Evolutionary conservation across 768 basidiomycete species (phyloP).

Genomic region (Cytidiella melzeri): DNA sequence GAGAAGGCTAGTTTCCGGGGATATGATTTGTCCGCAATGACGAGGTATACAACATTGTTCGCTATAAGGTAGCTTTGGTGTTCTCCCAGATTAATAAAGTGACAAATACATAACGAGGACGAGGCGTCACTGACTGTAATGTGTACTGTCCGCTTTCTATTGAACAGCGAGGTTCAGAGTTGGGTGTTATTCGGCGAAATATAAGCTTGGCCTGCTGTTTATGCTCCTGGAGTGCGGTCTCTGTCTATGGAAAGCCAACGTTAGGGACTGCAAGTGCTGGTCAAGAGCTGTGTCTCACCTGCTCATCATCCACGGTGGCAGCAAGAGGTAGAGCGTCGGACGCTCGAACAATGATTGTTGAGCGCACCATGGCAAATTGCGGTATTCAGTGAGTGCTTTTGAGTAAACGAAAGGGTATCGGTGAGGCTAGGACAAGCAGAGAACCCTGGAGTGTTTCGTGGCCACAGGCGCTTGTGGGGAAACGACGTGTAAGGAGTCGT

Average conservation of each 20-base stretch:
- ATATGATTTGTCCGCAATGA: slow-evolving; percentile 95
- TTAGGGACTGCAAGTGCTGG: neutral
- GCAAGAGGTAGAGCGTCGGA: slow-evolving; percentile 87
- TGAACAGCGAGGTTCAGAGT: slow-evolving; percentile 92
- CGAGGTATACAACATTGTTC: slow-evolving; percentile 91
- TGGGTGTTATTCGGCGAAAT: slow-evolving; percentile 88
- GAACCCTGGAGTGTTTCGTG: too few relatives aligned
- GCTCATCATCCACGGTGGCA: slow-evolving; percentile 95
- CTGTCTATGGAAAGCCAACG: slow-evolving; percentile 52
- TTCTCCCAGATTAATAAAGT: neutral
- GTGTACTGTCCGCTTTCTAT: slow-evolving; percentile 95
- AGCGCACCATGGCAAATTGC: slow-evolving; percentile 61
- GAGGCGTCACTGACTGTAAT: slow-evolving; percentile 67
- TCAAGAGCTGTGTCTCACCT: slow-evolving; percentile 42
- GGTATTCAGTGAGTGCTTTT: neutral
- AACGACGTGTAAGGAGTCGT: too few relatives aligned
- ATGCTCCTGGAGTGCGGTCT: slow-evolving; percentile 90
- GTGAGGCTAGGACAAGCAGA: neutral
- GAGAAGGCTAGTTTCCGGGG: slow-evolving; percentile 96
- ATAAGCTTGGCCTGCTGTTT: slow-evolving; percentile 98
- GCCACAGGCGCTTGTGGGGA: too few relatives aligned
- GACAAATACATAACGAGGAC: too few relatives aligned
- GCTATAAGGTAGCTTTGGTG: slow-evolving; percentile 81
- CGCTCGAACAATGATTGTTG: slow-evolving; percentile 81
- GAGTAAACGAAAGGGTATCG: neutral